These are phyloP conservation scores for Andrographis paniculata DNA, from an alignment of 305 asterid genomes.

Conservation along the genomic window DNA sequence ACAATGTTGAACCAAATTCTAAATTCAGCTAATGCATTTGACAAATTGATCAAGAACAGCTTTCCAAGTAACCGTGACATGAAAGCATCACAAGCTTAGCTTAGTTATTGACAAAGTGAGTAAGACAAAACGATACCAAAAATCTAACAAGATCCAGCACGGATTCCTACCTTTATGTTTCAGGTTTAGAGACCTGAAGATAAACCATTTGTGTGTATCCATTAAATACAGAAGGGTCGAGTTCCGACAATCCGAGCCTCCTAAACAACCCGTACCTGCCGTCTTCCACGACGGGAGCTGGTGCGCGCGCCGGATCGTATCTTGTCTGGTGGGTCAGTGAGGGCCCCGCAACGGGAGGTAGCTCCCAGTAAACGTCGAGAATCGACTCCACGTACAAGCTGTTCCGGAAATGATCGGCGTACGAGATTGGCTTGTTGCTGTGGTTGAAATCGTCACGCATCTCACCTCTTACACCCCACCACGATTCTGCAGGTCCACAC, in stretches of 20 bases:
- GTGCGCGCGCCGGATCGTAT: conserved; percentile 85
- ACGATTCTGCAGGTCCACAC: conserved; percentile 88
- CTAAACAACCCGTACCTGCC: conserved; percentile 67
- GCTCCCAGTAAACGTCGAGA: conserved; percentile 88
- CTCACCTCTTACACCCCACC: conserved; percentile 97
- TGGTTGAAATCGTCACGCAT: conserved; percentile 92
- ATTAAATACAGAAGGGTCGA: conserved; percentile 70
- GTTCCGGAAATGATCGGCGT: conserved; percentile 60
- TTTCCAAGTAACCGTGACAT: no score
- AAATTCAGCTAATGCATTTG: no score
- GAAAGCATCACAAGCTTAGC: no score
- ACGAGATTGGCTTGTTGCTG: conserved; percentile 65
- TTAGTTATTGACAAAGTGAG: not conserved
- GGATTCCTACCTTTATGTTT: conserved; percentile 19
- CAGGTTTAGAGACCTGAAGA: conserved; percentile 63
- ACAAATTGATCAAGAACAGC: no score
- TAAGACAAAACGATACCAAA: not conserved
- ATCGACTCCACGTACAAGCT: conserved; percentile 86
- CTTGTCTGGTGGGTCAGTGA: conserved; percentile 93
- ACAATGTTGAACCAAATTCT: no score
- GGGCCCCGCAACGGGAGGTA: conserved; percentile 96
- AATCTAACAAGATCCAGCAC: no score
- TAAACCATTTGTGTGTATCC: conserved; percentile 98
- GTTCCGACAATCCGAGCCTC: conserved; percentile 55
- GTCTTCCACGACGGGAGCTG: conserved; percentile 75